Evolutionary conservation across 2,329 filamentous ascomycete species (phyloP).

Genomic region (Hypoxylon sp.): DNA sequence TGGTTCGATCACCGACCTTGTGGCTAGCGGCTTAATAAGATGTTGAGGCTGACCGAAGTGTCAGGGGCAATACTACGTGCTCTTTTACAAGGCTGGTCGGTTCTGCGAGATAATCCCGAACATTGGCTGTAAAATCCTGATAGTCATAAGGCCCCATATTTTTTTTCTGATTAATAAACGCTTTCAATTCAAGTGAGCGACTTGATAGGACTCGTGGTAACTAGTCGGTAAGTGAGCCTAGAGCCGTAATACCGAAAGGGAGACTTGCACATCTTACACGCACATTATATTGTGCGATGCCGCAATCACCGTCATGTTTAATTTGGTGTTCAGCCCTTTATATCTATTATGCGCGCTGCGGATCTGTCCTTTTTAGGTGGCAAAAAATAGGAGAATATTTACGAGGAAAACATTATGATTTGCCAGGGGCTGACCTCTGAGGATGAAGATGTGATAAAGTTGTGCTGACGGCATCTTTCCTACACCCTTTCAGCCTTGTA

Average conservation of each 20-base stretch:
- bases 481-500: constrained; percentile 44
- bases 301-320: constrained; percentile 2
- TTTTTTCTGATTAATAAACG: constrained; percentile 1
- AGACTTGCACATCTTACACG: constrained; percentile 15
- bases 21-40: constrained; percentile 1
- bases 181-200: neutral
- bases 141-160: neutral
- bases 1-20: constrained; percentile 7
- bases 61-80: neutral
- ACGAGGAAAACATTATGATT: constrained; percentile 3
- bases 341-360: constrained; percentile 12
- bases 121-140: constrained; percentile 2
- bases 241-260: neutral
- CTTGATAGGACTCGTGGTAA: constrained; percentile 5
- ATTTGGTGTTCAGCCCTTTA: constrained; percentile 6
- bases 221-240: neutral
- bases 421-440: constrained; percentile 22
- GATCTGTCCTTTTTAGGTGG: constrained; percentile 12
- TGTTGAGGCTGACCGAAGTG: neutral
- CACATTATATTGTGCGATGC: constrained; percentile 5
- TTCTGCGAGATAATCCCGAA: neutral
- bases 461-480: constrained; percentile 35
- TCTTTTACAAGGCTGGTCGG: neutral
- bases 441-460: constrained; percentile 11
- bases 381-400: constrained; percentile 8